Percentiles rank a stretch among this genome's conserved stretches.
phyloP scores from a whole-genome alignment of 192 early-diverging fungal species.

The Chytriomyces confervae region DNA sequence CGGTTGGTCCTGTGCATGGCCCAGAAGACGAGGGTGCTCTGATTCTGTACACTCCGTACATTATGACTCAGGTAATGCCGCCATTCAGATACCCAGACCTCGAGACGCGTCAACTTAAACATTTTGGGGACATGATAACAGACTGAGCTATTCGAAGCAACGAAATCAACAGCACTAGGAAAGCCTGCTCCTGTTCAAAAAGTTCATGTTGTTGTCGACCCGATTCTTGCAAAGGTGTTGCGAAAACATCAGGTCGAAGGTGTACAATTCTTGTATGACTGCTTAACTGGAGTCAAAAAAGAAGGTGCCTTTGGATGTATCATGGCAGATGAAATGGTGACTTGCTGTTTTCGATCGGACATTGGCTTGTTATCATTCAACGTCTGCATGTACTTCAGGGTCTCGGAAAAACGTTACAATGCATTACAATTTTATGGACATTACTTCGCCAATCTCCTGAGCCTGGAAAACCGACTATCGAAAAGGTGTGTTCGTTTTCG shows the following conservation, averaged over 20 bases:
- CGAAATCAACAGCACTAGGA: slow-evolving; percentile 34
- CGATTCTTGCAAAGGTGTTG: slow-evolving; percentile 78
- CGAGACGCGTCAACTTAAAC: not conserved
- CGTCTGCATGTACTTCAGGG: slow-evolving; percentile 39
- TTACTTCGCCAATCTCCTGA: slow-evolving; percentile 88
- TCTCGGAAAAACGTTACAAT: slow-evolving; percentile 62
- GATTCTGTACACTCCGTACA: slow-evolving; percentile 79
- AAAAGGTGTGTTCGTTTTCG: slow-evolving; percentile 67
- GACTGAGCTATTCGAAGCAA: slow-evolving; percentile 51
- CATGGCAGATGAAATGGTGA: slow-evolving; percentile 97
- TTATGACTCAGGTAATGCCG: slow-evolving; percentile 16
- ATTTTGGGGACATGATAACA: not conserved
- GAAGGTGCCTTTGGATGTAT: slow-evolving; percentile 90
- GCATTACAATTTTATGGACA: slow-evolving; percentile 98
- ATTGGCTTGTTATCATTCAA: not conserved
- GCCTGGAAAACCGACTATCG: slow-evolving; percentile 88
- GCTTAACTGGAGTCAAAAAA: slow-evolving; percentile 73
- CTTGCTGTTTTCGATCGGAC: not conserved
- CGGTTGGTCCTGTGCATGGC: slow-evolving; percentile 76
- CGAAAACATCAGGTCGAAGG: slow-evolving; percentile 98
- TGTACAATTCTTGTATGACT: slow-evolving; percentile 93
- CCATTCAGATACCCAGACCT: too few species aligned
- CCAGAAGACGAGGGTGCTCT: slow-evolving; percentile 83
- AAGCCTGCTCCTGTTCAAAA: slow-evolving; percentile 27
- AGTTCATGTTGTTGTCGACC: slow-evolving; percentile 70